A percentile compares a stretch with the other conserved stretches of the same genome.
These are phyloP conservation scores for Gypsophila paniculata DNA, from an alignment of 179 eudicot genomes.

Conservation along the genomic window DNA sequence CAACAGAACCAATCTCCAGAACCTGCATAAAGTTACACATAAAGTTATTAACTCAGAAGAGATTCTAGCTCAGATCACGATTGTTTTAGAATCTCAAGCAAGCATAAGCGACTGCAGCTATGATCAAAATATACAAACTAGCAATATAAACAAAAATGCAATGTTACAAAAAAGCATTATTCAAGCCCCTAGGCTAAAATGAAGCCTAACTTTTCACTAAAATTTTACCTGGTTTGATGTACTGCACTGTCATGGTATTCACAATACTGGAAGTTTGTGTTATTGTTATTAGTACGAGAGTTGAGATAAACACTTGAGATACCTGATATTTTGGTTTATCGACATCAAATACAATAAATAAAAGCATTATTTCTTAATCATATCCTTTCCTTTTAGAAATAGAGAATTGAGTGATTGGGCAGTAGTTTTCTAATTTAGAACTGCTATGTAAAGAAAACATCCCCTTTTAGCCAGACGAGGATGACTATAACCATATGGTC, in stretches of 20 bases:
- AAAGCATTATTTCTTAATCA: background rate
- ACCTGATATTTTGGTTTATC: background rate
- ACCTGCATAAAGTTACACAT: conserved; percentile 46
- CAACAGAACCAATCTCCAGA: conserved; percentile 89
- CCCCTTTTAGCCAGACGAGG: too few species aligned
- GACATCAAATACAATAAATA: background rate
- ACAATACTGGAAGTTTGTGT: background rate
- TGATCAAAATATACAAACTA: background rate
- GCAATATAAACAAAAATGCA: background rate
- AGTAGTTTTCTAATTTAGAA: background rate
- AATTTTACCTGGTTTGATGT: background rate
- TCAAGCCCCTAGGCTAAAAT: background rate
- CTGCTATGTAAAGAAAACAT: background rate
- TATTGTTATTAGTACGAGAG: background rate
- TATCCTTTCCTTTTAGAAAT: background rate
- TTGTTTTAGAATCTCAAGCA: background rate
- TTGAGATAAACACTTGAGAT: background rate
- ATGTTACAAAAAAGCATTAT: background rate
- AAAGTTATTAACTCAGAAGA: background rate
- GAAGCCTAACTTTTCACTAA: background rate
- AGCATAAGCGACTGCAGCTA: background rate
- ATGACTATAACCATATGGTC: too few species aligned
- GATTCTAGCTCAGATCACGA: background rate
- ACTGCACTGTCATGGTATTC: background rate
- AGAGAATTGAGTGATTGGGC: background rate